phyloP scores from a whole-genome alignment of 768 basidiomycete species.

The Mycena filopes region DNA sequence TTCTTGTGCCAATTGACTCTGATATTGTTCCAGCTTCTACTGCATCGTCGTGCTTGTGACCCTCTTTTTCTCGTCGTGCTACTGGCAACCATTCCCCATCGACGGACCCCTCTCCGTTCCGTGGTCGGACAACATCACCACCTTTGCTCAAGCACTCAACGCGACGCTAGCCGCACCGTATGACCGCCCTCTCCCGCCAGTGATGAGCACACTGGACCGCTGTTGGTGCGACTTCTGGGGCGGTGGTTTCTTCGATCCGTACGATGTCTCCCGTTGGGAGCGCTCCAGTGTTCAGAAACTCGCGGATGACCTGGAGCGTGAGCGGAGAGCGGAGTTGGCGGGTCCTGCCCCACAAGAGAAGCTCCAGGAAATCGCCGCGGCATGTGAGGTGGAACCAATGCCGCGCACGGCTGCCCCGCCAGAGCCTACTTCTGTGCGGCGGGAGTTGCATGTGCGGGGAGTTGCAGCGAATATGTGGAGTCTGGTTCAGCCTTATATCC shows the following conservation, averaged over 20 bases:
- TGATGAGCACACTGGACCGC: constrained; percentile 76
- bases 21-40: constrained; percentile 68
- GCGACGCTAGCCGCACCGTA: constrained; percentile 55
- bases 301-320: constrained; percentile 52
- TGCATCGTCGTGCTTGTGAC: constrained; percentile 85
- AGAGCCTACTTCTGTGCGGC: constrained; percentile 12
- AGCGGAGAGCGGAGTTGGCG: constrained; percentile 38
- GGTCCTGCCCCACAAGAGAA: constrained; percentile 25
- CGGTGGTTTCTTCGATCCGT: constrained; percentile 77
- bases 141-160: constrained; percentile 74
- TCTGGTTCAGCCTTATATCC: constrained; percentile 22
- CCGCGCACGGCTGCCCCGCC: constrained; percentile 27
- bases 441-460: constrained; percentile 1
- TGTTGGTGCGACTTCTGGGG: constrained; percentile 88
- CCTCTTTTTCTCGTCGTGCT: constrained; percentile 89
- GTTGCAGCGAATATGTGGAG: constrained; percentile 23
- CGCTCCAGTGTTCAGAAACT: constrained; percentile 64
- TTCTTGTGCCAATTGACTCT: constrained; percentile 3
- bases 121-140: constrained; percentile 78
- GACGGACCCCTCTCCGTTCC: constrained; percentile 70
- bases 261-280: constrained; percentile 83
- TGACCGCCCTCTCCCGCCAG: constrained; percentile 57
- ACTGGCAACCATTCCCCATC: constrained; percentile 85
- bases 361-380: constrained; percentile 18
- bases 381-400: constrained; percentile 21